Evolutionary conservation across 1,139 yeast genomes (phyloP), one percentile per base, ranked within the genome.

Genomic region (Geotrichum restrictum): DNA sequence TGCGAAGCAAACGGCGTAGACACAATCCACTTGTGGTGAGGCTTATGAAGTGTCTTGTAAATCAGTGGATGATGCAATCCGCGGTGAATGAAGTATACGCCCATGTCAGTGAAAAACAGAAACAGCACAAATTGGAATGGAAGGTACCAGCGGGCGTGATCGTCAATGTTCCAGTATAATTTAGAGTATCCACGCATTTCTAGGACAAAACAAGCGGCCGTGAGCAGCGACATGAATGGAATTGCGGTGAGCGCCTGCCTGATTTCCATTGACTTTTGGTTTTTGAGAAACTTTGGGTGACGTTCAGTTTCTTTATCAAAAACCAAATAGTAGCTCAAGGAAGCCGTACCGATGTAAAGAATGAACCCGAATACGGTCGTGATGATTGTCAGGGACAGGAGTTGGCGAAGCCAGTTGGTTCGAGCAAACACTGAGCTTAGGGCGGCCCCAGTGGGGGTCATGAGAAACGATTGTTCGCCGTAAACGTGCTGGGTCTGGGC

Each of bases 21-120:
- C 50, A 93, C 97, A 64, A 93, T 83, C 98, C 98, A 93, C 74
- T 93, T 93, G 78, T 93, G 98, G 71, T 93, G 98, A 14, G 98
- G 97, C 74, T 93, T 93, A 75, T 93, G 98, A 60, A 93, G 74
- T 36, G 67, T 70, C 75, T 85, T 91, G 79, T 93, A 93, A 39
- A 93, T 83, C 38, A 77, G 64, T 29, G 96, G 97, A 85, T 91
- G 87, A 70, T 93, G 98, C 64, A 93, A 77, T 79, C 88, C 81
- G 66, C 98, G 82, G 73, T 93, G 98, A 62, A 89, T 84, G 66
- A 86, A 77, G 70, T 93, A 93, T 64, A 93, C 88, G 56, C 93
- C 87, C 69, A 88, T 85, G 71, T 93, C 98, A 6, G 98, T 91
- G 68, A 93, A 93, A 75, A 93, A 77, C 59, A 93, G 78, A 71